These are phyloP conservation scores for Thalassiosira exigua DNA, from an alignment of 352 stramenopile genomes.

Conservation along the genomic window DNA sequence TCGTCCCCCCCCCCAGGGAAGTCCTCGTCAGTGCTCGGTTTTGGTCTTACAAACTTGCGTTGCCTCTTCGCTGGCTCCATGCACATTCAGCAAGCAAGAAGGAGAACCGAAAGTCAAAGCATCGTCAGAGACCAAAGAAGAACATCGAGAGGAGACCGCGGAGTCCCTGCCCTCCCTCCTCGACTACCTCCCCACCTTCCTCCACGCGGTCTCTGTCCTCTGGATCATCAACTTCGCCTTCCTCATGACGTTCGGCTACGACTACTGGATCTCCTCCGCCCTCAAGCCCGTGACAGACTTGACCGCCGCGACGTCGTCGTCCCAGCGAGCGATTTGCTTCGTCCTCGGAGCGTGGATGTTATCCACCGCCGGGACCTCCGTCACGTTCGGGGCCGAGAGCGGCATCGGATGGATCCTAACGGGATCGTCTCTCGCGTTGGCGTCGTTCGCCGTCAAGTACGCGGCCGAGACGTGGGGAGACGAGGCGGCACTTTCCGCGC, in stretches of 20 bases:
- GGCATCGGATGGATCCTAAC: background rate
- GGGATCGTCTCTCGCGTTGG: background rate
- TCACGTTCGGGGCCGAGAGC: background rate
- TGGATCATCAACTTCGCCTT: background rate
- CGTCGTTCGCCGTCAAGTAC: background rate
- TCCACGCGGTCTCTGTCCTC: background rate
- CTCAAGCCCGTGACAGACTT: background rate
- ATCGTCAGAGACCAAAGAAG: too few relatives aligned
- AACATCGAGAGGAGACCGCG: too few relatives aligned
- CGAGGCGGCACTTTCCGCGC: background rate
- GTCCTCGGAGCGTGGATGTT: background rate
- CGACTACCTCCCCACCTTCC: background rate
- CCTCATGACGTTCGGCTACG: background rate
- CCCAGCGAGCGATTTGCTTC: background rate
- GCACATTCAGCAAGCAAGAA: too few relatives aligned
- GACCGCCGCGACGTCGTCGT: background rate
- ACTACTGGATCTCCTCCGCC: background rate
- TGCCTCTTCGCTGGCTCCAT: too few relatives aligned
- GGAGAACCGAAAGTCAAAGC: too few relatives aligned
- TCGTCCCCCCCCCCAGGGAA: too few relatives aligned
- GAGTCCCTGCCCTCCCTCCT: too few relatives aligned
- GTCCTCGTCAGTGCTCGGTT: too few relatives aligned
- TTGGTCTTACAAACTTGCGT: too few relatives aligned
- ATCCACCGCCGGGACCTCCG: background rate
- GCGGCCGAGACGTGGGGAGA: too few relatives aligned